Evolutionary conservation across 108 stramenopile genomes (phyloP), one percentile per base, ranked within the genome.

Genomic region (Nitzschia palea): DNA sequence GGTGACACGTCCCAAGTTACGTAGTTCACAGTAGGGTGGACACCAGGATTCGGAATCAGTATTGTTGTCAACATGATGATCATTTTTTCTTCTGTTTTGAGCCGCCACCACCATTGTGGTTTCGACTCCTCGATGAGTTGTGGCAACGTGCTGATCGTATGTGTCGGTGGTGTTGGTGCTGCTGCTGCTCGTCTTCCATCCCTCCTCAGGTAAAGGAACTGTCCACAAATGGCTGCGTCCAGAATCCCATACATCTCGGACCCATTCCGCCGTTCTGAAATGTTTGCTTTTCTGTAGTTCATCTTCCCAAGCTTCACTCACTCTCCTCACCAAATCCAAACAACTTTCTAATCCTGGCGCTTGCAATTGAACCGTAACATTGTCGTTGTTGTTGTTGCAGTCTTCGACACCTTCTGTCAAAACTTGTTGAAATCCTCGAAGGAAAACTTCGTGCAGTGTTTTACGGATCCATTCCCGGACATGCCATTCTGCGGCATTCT

Each of bases 391-490:
- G 52, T 37, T 23, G 18, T 53, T 66, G 20, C 22, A 12, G 30
- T 30, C 33, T 12, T 42, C 59, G 22, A 23, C 14, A 10, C 15
- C 12, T 31, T 50, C 47, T 43, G 30, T 17, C 33, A 58, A 60
- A 1, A 4, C 26, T 31, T 32, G n/a, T 44, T 57, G 50, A 10
- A 73, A n/a, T 2, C 43, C 71, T 33, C 65, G 71, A 31, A 73
- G 6, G 25, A 73, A 57, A 17, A 27, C 26, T 58, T 73, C 71
- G 22, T 56, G 42, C 4, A 73, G 45, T 22, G 63, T 59, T 28
- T 44, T 40, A 10, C 63, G 62, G 27, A 73, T 73, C 71, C 71
- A 73, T 23, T 45, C 63, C 1, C n/a, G 33, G 15, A 55, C 44
- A 35, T 37, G 23, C 48, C 35, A 10, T 32, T 62, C 34, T 10